Base-by-base conservation (phyloP, 192 early-diverging fungal species). In the Helicostylum pulchrum region DNA sequence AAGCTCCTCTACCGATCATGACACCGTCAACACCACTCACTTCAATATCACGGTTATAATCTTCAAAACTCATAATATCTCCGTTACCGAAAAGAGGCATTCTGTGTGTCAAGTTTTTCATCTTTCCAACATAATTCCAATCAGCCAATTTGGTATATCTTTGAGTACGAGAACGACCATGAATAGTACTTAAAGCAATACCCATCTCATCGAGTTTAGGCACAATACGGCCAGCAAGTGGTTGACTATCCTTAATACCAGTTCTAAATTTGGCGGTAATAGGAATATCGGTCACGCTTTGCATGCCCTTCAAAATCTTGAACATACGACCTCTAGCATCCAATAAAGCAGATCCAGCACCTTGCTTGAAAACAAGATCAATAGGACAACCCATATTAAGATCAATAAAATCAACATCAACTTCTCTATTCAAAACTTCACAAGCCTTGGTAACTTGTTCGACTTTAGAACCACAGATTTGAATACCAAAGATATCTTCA, bases 331-430 rank as follows among this genome's bases (percentile, higher is more conserved):
- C 81, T 11, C 78, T 73, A 1, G 85, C 65, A 3, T 82, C 82
- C 72, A 98, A 66, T 60, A 99, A 78, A 36, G 92, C 92, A 52
- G 86, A 89, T 43, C 97, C 97, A 39, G 79, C 79, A 48, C 97
- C 97, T 71, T 59, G 57, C 14, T 87, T 87, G 62, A 77, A 92
- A 30, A 97, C 85, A 17, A 88, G 68, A 53, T 99, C 97, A 30
- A 97, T 91, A 11, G 97, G 97, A 74, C 97, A 99, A 0, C 97
- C 97, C 84, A 94, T 78, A 76, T 99, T 99, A 56, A 99, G 68
- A 74, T 99, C 97, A 30, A 99, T 83, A 75, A 99, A 99, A 71
- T 99, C 95, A 14, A 96, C 85, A 7, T 84, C 75, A 20, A 86
- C 80, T 30, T 82, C 77, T 30, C 78, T 59, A 57, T 83, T 80